Evolutionary conservation across 805 yeast genomes (phyloP).

Genomic region (Wickerhamomyces sydowiorum): DNA sequence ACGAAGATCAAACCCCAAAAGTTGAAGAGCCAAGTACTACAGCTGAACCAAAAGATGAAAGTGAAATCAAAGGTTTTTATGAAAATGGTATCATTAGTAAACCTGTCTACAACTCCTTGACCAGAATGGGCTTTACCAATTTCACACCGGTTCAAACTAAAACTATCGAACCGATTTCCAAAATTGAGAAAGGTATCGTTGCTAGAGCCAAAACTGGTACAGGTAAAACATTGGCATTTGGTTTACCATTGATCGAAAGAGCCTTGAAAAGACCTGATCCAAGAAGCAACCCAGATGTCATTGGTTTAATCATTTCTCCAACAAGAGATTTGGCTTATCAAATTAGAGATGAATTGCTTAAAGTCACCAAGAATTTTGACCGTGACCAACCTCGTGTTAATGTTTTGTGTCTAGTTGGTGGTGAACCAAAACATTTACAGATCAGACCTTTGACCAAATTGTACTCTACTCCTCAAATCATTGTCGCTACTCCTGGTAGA

Average conservation of each 20-base stretch:
- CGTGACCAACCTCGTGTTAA: conserved; percentile 21
- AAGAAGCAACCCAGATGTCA: conserved; percentile 31
- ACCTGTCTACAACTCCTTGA: conserved; percentile 29
- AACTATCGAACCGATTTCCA: conserved; percentile 52
- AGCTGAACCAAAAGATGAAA: conserved; percentile 1
- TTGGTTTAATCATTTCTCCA: conserved; percentile 74
- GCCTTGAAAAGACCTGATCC: conserved; percentile 29
- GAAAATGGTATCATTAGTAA: conserved; percentile 24
- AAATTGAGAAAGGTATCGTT: conserved; percentile 57
- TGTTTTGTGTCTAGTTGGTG: conserved; percentile 63
- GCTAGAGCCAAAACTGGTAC: conserved; percentile 95
- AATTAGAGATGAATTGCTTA: conserved; percentile 58
- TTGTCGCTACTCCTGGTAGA: conserved; percentile 90
- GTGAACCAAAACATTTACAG: conserved; percentile 40
- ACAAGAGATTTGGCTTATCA: conserved; percentile 90
- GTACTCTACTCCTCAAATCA: conserved; percentile 45
- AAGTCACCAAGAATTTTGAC: conserved; percentile 31
- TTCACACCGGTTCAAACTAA: conserved; percentile 68
- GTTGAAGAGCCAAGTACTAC: not conserved
- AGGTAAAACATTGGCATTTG: conserved; percentile 88
- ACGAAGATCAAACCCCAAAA: not conserved
- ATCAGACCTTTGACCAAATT: conserved; percentile 24
- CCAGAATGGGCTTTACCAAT: conserved; percentile 38
- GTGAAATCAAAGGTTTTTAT: conserved; percentile 18
- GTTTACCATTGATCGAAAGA: conserved; percentile 71